Evolutionary conservation across 2,329 filamentous ascomycete species (phyloP), one percentile per base, ranked within the genome.

Genomic region (Aspergillus sp.): DNA sequence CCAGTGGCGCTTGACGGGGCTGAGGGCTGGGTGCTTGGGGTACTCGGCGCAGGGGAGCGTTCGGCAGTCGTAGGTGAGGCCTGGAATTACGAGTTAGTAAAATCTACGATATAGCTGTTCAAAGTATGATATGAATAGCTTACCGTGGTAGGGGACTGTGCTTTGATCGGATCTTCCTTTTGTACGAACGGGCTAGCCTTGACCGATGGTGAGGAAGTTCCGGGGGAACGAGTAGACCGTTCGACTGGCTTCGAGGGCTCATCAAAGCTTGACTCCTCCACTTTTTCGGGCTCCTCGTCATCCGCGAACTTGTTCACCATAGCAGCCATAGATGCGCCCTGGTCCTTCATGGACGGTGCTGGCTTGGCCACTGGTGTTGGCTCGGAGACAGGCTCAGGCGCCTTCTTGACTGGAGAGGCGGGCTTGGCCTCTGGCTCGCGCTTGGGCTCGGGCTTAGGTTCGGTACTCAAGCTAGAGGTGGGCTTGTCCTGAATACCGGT

Each of bases 241-340:
- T 90, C 88, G 11, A 84, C 78, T 19, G 91, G 90, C 70, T 91
- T 91, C 33, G 88, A 75, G 33, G 95, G 83, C 70, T 96, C 91
- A 71, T 97, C 93, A 65, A 97, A 97, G 76, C 88, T 91, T 1
- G 90, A 93, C 27, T 84, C 82, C 57, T 90, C 88, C 47, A 87
- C 82, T 20, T 77, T 68, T 9, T 80, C 79, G 2, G 78, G 83
- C n/a, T 84, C 84, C 11, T 86, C 83, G 6, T 87, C 85, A 71
- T 96, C 92, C 66, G 91, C 89, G 76, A 90, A 97, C 75, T 90
- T 96, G 73, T 85, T 87, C 9, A 92, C 93, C 82, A 95, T 88
- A 55, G 86, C 86, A 19, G 91, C 86, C 76, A 97, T 95, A 12
- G 91, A 96, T 27, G 85, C 84, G 73, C 95, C 92, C 78, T 96